Evolutionary conservation across 768 basidiomycete species (phyloP).

Genomic region (Hygrophorus russula): DNA sequence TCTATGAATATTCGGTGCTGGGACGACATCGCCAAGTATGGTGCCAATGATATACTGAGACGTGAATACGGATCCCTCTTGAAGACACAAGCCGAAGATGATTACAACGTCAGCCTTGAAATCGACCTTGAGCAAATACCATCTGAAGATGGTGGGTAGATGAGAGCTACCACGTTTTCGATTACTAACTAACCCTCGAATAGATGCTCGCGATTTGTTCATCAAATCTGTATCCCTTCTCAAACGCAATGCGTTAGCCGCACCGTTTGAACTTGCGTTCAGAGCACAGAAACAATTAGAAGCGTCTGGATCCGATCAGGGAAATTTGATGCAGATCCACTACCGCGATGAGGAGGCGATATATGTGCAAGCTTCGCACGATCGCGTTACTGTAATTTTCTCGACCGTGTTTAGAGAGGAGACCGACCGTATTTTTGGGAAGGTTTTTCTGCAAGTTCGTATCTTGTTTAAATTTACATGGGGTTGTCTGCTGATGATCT

Average conservation of each 20-base stretch:
- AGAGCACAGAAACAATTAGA: conserved; percentile 76
- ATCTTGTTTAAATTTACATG: neutral
- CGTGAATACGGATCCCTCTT: conserved; percentile 77
- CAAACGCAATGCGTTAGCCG: conserved; percentile 89
- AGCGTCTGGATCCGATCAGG: conserved; percentile 44
- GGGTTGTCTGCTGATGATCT: conserved; percentile 4
- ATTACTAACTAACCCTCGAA: conserved; percentile 8
- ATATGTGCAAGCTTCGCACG: conserved; percentile 84
- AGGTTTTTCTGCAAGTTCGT: conserved; percentile 91
- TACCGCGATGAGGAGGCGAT: conserved; percentile 98
- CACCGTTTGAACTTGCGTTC: conserved; percentile 89
- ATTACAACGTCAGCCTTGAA: conserved; percentile 80
- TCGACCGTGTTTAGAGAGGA: conserved; percentile 96
- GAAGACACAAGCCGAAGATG: conserved; percentile 59
- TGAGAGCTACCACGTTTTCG: neutral
- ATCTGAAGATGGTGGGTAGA: conserved; percentile 55
- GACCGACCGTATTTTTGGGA: conserved; percentile 93
- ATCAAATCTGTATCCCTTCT: conserved; percentile 74
- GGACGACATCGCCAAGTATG: conserved; percentile 84
- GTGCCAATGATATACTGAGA: conserved; percentile 66
- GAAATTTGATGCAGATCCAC: conserved; percentile 85
- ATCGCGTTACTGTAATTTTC: conserved; percentile 97
- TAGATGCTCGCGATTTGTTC: conserved; percentile 73
- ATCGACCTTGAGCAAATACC: conserved; percentile 86
- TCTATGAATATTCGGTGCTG: conserved; percentile 98